Percentiles rank a stretch among this genome's conserved stretches.
Conservation (phyloP, 768 basidiomycete genomes). For the Mycena albidolilacea region DNA sequence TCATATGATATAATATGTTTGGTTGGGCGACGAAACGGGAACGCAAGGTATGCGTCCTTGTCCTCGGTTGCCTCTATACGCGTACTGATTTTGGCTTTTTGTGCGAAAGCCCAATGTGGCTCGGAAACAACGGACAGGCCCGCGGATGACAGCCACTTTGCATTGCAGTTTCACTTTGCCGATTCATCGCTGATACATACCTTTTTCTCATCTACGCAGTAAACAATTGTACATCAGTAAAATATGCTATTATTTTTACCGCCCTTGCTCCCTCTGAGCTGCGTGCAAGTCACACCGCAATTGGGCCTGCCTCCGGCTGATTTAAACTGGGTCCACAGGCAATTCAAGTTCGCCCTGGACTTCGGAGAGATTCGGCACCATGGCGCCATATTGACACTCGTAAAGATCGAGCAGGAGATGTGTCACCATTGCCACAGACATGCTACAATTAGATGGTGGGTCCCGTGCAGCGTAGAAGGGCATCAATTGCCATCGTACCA, state of each 20-base stretch:
- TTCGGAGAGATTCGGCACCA: neutral
- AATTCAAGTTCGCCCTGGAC: neutral
- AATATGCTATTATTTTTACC: neutral
- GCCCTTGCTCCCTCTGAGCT: too few relatives aligned
- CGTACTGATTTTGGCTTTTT: too few relatives aligned
- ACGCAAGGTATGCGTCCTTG: too few relatives aligned
- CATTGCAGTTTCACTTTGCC: too few relatives aligned
- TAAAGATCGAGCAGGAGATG: slow-evolving; percentile 56
- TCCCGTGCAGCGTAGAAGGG: neutral
- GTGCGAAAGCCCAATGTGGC: too few relatives aligned
- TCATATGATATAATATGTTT: too few relatives aligned
- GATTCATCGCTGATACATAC: too few relatives aligned
- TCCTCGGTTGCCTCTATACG: too few relatives aligned
- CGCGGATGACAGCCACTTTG: too few relatives aligned
- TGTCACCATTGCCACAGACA: slow-evolving; percentile 52
- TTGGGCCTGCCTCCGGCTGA: neutral
- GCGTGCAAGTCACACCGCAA: neutral
- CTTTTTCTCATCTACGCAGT: neutral
- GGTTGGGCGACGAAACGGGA: too few relatives aligned
- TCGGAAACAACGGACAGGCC: too few relatives aligned
- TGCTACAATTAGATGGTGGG: neutral
- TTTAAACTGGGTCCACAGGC: neutral
- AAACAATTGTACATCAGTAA: neutral
- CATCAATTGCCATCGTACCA: neutral
- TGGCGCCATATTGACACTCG: slow-evolving; percentile 23